Percentiles rank a stretch among this genome's conserved stretches.
Conservation (phyloP, 2,329 filamentous ascomycete genomes). For the Thielaviopsis musarum region DNA sequence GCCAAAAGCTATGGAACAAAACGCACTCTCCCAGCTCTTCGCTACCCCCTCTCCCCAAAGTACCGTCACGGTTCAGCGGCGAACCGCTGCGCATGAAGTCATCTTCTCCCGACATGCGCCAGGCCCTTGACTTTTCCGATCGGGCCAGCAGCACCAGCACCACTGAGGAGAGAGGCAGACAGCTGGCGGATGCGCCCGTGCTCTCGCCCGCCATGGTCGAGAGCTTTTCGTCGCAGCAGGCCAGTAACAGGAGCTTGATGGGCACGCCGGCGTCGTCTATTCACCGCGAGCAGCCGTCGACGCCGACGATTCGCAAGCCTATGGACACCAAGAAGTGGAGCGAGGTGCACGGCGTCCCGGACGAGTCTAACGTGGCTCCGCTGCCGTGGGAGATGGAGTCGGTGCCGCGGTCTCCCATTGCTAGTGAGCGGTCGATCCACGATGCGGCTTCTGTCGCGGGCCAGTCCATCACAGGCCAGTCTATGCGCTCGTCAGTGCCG, state of each 20-base stretch:
- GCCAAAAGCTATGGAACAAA: background rate
- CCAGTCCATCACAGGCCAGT: conserved; percentile 2
- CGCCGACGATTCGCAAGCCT: background rate
- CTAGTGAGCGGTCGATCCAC: background rate
- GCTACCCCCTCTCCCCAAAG: background rate
- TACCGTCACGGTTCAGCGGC: background rate
- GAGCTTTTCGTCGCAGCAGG: background rate
- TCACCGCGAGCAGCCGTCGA: background rate
- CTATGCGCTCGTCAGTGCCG: background rate
- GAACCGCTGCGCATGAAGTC: background rate
- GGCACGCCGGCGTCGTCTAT: background rate
- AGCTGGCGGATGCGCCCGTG: background rate
- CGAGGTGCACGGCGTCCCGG: conserved; percentile 5
- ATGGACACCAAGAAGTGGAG: conserved; percentile 4
- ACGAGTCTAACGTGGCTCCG: conserved; percentile 1
- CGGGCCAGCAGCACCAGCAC: background rate
- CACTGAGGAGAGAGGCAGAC: background rate
- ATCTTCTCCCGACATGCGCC: background rate
- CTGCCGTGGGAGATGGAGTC: conserved; percentile 3
- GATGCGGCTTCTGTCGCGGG: conserved; percentile 3
- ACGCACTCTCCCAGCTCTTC: background rate
- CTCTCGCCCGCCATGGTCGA: background rate
- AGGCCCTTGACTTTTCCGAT: background rate
- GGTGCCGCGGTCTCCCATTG: background rate
- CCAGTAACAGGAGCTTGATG: background rate